Conservation (phyloP, 768 basidiomycete genomes). For the Daedalea quercina region DNA sequence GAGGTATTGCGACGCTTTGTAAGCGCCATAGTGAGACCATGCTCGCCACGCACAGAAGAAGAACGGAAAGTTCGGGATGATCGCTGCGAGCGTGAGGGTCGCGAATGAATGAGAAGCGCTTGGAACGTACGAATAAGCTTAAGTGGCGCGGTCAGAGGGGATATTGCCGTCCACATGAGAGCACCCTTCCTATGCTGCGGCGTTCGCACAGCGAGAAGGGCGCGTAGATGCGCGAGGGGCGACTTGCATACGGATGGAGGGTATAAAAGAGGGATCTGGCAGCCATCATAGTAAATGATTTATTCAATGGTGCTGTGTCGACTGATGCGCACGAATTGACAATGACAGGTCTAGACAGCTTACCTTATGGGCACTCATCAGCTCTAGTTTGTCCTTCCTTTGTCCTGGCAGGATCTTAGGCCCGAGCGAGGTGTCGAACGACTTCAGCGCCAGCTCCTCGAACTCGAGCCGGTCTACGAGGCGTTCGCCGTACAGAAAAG, state of each 20-base stretch:
- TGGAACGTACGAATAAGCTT: constrained; percentile 60
- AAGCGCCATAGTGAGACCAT: constrained; percentile 82
- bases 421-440: constrained; percentile 62
- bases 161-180: constrained; percentile 54
- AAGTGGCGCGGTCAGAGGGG: constrained; percentile 71
- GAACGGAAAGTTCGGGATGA: constrained; percentile 80
- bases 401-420: constrained; percentile 29
- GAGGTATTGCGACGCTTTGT: constrained; percentile 64
- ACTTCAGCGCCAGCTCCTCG: constrained; percentile 72
- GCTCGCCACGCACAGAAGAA: constrained; percentile 83
- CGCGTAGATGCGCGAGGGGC: constrained; percentile 38
- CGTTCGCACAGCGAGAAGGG: constrained; percentile 45
- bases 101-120: neutral
- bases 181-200: constrained; percentile 67
- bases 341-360: neutral
- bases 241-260: constrained; percentile 32
- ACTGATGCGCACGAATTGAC: constrained; percentile 10
- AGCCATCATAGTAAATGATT: too few species aligned
- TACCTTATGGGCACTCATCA: too few species aligned
- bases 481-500: constrained; percentile 59
- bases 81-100: constrained; percentile 33
- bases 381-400: constrained; percentile 6
- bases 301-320: constrained; percentile 8
- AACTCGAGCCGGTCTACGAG: constrained; percentile 70
- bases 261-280: constrained; percentile 55